phyloP scores from a whole-genome alignment of 2,329 filamentous ascomycete genomes.

The Amauroascus niger region DNA sequence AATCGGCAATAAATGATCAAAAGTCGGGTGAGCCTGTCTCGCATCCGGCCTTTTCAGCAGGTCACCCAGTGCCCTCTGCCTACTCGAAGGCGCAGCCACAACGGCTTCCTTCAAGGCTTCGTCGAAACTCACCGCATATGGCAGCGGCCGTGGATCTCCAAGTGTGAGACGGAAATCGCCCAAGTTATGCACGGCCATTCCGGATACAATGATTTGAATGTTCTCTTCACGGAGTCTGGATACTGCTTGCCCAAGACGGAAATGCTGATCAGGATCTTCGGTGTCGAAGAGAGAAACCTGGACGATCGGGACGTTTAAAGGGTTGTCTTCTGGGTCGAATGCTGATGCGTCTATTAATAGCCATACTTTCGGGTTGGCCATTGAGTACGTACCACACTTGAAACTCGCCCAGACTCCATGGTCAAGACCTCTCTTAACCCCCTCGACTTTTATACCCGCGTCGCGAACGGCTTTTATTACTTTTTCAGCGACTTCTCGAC shows the following conservation, averaged over 20 bases:
- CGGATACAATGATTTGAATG: slow-evolving; percentile 59
- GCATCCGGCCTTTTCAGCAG: slow-evolving; percentile 46
- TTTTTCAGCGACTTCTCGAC: slow-evolving; percentile 48
- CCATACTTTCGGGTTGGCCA: neutral
- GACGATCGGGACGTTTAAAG: slow-evolving; percentile 57
- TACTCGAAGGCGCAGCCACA: slow-evolving; percentile 36
- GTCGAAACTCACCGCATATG: slow-evolving; percentile 56
- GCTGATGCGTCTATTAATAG: slow-evolving; percentile 30
- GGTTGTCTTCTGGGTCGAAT: slow-evolving; percentile 53
- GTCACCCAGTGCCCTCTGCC: slow-evolving; percentile 37
- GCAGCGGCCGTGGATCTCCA: slow-evolving; percentile 40
- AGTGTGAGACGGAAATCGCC: slow-evolving; percentile 44
- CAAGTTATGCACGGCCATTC: slow-evolving; percentile 67
- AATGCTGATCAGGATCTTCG: slow-evolving; percentile 57
- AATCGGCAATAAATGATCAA: slow-evolving; percentile 54
- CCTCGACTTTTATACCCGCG: slow-evolving; percentile 51
- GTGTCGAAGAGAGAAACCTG: slow-evolving; percentile 60
- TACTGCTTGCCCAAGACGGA: slow-evolving; percentile 57
- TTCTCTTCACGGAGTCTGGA: slow-evolving; percentile 56
- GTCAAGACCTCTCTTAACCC: slow-evolving; percentile 56
- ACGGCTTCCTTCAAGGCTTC: slow-evolving; percentile 58
- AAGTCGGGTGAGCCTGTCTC: slow-evolving; percentile 52
- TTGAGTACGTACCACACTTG: slow-evolving; percentile 38
- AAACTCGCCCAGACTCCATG: slow-evolving; percentile 69
- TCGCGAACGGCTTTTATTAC: slow-evolving; percentile 48